These are phyloP conservation scores for Colletotrichum sp. DNA, from an alignment of 2,329 filamentous ascomycete species.

Conservation along the genomic window DNA sequence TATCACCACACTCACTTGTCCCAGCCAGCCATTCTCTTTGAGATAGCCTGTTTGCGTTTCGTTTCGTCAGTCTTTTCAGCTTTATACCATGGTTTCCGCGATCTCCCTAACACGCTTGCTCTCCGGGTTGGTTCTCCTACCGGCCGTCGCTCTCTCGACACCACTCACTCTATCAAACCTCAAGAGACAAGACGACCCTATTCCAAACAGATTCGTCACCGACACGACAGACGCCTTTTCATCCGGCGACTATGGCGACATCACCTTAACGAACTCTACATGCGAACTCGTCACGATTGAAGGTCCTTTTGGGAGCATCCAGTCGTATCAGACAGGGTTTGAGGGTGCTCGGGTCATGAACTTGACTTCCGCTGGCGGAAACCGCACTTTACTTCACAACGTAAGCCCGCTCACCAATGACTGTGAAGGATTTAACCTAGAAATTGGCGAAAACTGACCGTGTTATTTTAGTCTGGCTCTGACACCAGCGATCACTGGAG, in stretches of 20 bases:
- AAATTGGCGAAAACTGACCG: background rate
- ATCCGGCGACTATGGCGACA: background rate
- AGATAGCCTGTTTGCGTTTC: background rate
- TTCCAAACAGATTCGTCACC: background rate
- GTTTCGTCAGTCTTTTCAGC: background rate
- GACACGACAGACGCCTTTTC: background rate
- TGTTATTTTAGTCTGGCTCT: background rate
- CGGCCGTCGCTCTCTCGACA: background rate
- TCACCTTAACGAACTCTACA: background rate
- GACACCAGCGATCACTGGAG: background rate
- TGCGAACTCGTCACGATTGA: background rate
- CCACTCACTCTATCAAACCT: background rate
- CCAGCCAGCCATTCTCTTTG: background rate
- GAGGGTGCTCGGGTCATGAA: background rate
- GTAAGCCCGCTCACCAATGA: background rate
- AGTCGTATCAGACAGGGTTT: background rate
- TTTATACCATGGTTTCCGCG: background rate
- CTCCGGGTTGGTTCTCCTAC: background rate
- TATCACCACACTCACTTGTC: background rate
- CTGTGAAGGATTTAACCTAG: background rate
- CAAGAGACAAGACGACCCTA: background rate
- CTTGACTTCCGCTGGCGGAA: background rate
- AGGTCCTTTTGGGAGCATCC: background rate
- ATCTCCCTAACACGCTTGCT: background rate
- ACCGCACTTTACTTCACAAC: background rate